phyloP scores from a whole-genome alignment of 164 flowering plant genomes.

The Piper longum region DNA sequence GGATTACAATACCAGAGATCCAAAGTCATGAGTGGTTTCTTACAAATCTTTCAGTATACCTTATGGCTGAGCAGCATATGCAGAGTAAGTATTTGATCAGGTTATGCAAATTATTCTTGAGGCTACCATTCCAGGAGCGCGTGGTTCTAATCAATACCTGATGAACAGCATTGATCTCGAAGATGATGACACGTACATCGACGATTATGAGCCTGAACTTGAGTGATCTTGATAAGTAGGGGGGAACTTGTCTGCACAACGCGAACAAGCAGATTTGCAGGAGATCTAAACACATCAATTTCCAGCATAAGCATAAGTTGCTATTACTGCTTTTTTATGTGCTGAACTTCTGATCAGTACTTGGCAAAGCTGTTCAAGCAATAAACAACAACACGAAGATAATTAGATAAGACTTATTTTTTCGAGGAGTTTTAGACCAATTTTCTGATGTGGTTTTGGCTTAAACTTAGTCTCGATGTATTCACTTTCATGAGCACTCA shows the following conservation, averaged over 20 bases:
- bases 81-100: conserved; percentile 57
- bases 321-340: background rate
- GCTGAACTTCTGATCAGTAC: no score
- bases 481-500: no score
- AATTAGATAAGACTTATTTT: no score
- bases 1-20: conserved; percentile 67
- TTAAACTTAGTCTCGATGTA: no score
- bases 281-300: background rate
- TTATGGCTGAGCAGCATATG: conserved; percentile 62
- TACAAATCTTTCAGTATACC: conserved; percentile 66
- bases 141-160: conserved; percentile 32
- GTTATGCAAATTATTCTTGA: conserved; percentile 74
- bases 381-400: no score
- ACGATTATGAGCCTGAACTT: conserved; percentile 67
- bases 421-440: no score
- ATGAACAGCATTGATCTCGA: conserved; percentile 55
- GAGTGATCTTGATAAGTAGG: conserved; percentile 48
- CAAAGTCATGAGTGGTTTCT: conserved; percentile 66
- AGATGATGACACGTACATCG: conserved; percentile 52
- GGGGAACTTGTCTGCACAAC: conserved; percentile 79
- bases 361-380: no score
- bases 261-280: conserved; percentile 11
- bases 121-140: conserved; percentile 72
- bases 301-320: background rate
- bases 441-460: no score